phyloP scores from a whole-genome alignment of 768 basidiomycete genomes.

The Phylloporus arenicola region DNA sequence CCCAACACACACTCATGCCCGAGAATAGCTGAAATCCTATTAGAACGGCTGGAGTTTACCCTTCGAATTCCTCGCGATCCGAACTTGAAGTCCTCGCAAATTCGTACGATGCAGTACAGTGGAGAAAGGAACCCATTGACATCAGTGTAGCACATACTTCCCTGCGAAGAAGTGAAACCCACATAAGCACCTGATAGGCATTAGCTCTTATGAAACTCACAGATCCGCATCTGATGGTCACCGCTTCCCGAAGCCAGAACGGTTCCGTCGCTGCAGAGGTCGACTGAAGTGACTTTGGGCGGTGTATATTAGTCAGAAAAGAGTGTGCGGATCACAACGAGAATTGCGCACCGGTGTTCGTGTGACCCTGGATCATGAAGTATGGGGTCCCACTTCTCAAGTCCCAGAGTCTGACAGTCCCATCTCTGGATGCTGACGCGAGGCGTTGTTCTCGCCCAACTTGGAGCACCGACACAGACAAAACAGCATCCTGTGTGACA shows the following conservation, averaged over 20 bases:
- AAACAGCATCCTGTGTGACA: constrained; percentile 25
- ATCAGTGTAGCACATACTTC: constrained; percentile 25
- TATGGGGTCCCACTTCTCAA: constrained; percentile 26
- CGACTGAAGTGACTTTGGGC: constrained; percentile 34
- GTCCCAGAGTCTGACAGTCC: constrained; percentile 35
- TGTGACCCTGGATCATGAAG: constrained; percentile 34
- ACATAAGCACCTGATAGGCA: constrained; percentile 14
- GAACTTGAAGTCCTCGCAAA: background rate
- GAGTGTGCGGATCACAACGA: constrained; percentile 8
- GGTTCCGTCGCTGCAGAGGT: constrained; percentile 29
- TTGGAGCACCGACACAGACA: constrained; percentile 29
- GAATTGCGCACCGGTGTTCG: constrained; percentile 30
- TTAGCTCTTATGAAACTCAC: constrained; percentile 18
- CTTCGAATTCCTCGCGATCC: constrained; percentile 9
- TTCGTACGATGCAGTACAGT: background rate
- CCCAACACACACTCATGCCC: background rate
- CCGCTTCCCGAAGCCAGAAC: constrained; percentile 35
- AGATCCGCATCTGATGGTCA: constrained; percentile 34
- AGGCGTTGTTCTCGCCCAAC: constrained; percentile 30
- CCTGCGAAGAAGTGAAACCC: constrained; percentile 15
- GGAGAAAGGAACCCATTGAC: constrained; percentile 1
- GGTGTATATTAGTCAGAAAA: constrained; percentile 8
- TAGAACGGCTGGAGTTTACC: constrained; percentile 2
- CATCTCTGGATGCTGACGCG: constrained; percentile 36
- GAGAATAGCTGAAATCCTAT: background rate